phyloP scores from a whole-genome alignment of 306 rosid genomes.

The Trifolium subterraneum region DNA sequence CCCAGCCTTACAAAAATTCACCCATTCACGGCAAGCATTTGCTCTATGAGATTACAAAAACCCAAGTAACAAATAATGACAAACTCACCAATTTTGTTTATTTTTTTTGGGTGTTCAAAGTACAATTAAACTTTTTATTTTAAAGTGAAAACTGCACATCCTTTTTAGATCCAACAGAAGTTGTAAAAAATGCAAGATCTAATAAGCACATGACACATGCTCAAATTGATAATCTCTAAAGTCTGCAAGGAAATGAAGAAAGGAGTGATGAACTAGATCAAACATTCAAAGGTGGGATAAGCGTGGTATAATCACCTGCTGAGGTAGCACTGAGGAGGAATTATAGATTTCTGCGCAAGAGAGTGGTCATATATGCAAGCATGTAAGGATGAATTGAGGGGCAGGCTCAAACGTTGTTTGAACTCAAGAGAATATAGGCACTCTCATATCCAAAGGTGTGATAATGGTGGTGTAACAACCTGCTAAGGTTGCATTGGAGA shows the following conservation, averaged over 20 bases:
- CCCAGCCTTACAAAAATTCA: slow-evolving; percentile 4
- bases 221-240: not conserved
- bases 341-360: not conserved
- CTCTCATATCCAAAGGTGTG: not conserved
- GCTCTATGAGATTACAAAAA: slow-evolving; percentile 11
- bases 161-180: not conserved
- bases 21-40: not conserved
- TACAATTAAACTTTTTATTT: not conserved
- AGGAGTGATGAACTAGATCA: not conserved
- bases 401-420: not conserved
- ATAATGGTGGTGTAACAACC: not conserved
- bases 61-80: slow-evolving; percentile 2
- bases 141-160: not conserved
- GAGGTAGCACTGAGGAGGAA: not conserved
- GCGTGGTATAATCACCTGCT: not conserved
- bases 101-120: not conserved
- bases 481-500: not conserved
- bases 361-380: not conserved
- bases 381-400: not conserved
- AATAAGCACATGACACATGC: not conserved
- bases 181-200: not conserved
- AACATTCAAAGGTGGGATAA: not conserved
- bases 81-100: not conserved
- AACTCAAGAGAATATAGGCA: not conserved
- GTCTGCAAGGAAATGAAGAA: not conserved